Evolutionary conservation across 2,329 filamentous ascomycete species (phyloP).

Genomic region (Aureobasidium mangrovei): DNA sequence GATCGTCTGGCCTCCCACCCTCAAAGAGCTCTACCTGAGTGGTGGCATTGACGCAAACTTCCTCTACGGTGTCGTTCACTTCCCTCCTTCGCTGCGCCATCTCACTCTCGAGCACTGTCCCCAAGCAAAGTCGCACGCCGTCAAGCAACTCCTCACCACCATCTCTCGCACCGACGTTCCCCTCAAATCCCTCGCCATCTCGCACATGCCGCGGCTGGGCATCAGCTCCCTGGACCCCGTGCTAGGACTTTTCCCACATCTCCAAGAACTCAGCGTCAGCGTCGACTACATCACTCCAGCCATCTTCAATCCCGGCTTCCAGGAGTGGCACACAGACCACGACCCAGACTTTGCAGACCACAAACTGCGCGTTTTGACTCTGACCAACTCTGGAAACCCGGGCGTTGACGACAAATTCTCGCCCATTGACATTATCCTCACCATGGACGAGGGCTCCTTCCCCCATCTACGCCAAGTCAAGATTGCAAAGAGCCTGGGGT

Average conservation of each 20-base stretch:
- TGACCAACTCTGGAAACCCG: slow-evolving; percentile 32
- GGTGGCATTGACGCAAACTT: slow-evolving; percentile 38
- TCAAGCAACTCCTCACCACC: slow-evolving; percentile 31
- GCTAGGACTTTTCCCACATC: slow-evolving; percentile 32
- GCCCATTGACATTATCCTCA: slow-evolving; percentile 33
- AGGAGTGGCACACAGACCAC: not conserved
- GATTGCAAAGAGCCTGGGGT: slow-evolving; percentile 32
- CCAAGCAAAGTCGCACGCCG: slow-evolving; percentile 27
- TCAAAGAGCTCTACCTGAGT: slow-evolving; percentile 34
- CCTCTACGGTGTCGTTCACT: slow-evolving; percentile 27
- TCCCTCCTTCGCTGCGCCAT: slow-evolving; percentile 27
- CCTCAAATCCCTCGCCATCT: slow-evolving; percentile 32
- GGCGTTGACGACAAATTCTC: slow-evolving; percentile 31
- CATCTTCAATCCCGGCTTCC: slow-evolving; percentile 27
- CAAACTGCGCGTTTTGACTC: slow-evolving; percentile 31
- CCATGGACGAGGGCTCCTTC: slow-evolving; percentile 34
- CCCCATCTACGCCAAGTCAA: slow-evolving; percentile 31
- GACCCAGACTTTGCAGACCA: slow-evolving; percentile 18
- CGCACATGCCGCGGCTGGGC: slow-evolving; percentile 33
- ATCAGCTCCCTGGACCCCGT: slow-evolving; percentile 33
- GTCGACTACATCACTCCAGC: slow-evolving; percentile 39
- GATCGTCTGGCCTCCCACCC: slow-evolving; percentile 36
- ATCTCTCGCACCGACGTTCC: slow-evolving; percentile 18
- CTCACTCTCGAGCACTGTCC: slow-evolving; percentile 38
- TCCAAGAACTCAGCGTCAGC: slow-evolving; percentile 34